Percentiles rank a stretch among this genome's conserved stretches.
These are phyloP conservation scores for Cyberlindnera amylophila DNA, from an alignment of 805 yeast species.

Conservation along the genomic window DNA sequence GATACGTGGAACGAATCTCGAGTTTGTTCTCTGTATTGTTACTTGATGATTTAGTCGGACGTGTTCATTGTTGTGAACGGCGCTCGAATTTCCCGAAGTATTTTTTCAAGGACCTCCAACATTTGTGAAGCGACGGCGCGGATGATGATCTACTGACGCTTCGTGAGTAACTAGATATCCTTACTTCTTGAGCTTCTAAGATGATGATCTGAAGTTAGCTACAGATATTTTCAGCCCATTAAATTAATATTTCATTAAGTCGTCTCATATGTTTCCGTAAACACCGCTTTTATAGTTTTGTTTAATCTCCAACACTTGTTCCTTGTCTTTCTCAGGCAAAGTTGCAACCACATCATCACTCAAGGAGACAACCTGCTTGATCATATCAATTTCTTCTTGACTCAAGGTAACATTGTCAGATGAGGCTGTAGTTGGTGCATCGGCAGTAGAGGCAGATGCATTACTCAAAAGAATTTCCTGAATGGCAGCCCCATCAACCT, in stretches of 20 bases:
- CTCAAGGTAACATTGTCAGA: neutral
- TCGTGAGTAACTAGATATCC: too few relatives aligned
- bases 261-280: constrained; percentile 19
- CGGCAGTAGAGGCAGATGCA: constrained; percentile 1
- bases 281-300: constrained; percentile 27
- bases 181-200: too few relatives aligned
- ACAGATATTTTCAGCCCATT: neutral
- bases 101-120: too few relatives aligned
- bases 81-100: too few relatives aligned
- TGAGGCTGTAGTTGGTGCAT: too few relatives aligned
- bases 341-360: constrained; percentile 47
- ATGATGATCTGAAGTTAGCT: too few relatives aligned
- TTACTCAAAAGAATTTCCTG: constrained; percentile 37
- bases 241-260: neutral
- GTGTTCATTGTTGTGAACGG: too few relatives aligned
- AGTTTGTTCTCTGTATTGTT: too few relatives aligned
- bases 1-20: too few relatives aligned
- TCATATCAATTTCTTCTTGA: constrained; percentile 38
- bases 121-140: too few relatives aligned
- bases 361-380: constrained; percentile 49
- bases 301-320: constrained; percentile 25
- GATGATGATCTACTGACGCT: too few relatives aligned
- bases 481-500: constrained; percentile 7
- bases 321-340: constrained; percentile 49
- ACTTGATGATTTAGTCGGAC: too few relatives aligned